A percentile compares a stretch with the other conserved stretches of the same genome.
These are phyloP conservation scores for Silene noctiflora DNA, from an alignment of 179 eudicot genomes.

Conservation along the genomic window DNA sequence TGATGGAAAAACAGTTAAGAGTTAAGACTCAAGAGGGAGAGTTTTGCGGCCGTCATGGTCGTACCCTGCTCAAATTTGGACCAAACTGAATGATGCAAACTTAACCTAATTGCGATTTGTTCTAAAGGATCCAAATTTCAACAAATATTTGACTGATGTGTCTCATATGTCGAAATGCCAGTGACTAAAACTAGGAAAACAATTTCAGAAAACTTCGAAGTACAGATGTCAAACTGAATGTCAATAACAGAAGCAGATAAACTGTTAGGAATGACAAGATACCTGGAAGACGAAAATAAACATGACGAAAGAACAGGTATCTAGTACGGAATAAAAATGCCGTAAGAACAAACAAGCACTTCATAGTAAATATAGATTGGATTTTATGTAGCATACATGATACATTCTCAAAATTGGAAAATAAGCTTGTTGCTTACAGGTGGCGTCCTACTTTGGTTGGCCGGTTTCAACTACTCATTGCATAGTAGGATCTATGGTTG, in stretches of 20 bases:
- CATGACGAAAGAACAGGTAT: neutral
- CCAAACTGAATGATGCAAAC: too few relatives aligned
- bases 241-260: neutral
- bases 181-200: neutral
- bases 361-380: neutral
- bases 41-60: too few relatives aligned
- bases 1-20: too few relatives aligned
- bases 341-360: neutral
- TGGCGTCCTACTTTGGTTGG: conserved; percentile 91
- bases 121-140: neutral
- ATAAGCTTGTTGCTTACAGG: conserved; percentile 40
- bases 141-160: neutral
- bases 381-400: conserved; percentile 9
- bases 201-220: neutral
- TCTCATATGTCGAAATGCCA: neutral
- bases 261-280: neutral
- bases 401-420: conserved; percentile 9
- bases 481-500: conserved; percentile 97
- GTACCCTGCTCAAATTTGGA: too few relatives aligned
- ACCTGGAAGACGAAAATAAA: neutral
- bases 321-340: too few relatives aligned
- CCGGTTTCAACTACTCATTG: conserved; percentile 98
- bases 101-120: too few relatives aligned
- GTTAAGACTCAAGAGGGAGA: too few relatives aligned
- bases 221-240: neutral